A percentile compares a stretch with the other conserved stretches of the same genome.
These are phyloP conservation scores for Debaryomyces nepalensis DNA, from an alignment of 1,139 yeast species.

Conservation along the genomic window DNA sequence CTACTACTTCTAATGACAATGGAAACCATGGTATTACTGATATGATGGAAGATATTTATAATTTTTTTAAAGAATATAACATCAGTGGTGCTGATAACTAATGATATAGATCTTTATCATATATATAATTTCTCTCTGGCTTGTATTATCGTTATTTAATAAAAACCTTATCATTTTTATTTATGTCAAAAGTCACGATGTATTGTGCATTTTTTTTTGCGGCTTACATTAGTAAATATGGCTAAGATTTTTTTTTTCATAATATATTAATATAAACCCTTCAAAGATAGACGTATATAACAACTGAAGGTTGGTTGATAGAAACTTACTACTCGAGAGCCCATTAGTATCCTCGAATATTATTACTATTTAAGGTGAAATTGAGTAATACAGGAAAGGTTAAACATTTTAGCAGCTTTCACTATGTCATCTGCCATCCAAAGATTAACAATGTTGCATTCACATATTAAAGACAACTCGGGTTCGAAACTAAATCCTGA, in stretches of 20 bases:
- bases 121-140: background rate
- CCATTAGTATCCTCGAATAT: too few relatives aligned
- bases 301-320: too few relatives aligned
- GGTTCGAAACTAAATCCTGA: constrained; percentile 18
- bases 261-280: too few relatives aligned
- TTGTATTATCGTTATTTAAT: constrained; percentile 5
- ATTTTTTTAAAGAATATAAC: constrained; percentile 53
- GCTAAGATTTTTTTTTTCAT: too few relatives aligned
- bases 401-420: constrained; percentile 9
- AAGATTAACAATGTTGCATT: constrained; percentile 26
- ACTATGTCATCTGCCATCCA: constrained; percentile 14
- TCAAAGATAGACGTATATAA: too few relatives aligned
- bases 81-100: constrained; percentile 47
- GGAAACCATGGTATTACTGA: constrained; percentile 63
- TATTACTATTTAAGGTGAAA: background rate
- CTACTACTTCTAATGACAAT: constrained; percentile 23
- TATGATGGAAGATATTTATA: constrained; percentile 58
- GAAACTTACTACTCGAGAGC: too few relatives aligned
- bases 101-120: constrained; percentile 6
- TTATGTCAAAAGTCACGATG: constrained; percentile 4
- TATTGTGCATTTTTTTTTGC: constrained; percentile 5
- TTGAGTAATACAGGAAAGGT: background rate
- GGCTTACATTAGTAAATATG: background rate
- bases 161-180: background rate
- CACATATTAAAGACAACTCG: constrained; percentile 21